These are phyloP conservation scores for Colletotrichum sojae DNA, from an alignment of 2,329 filamentous ascomycete genomes.

Conservation along the genomic window DNA sequence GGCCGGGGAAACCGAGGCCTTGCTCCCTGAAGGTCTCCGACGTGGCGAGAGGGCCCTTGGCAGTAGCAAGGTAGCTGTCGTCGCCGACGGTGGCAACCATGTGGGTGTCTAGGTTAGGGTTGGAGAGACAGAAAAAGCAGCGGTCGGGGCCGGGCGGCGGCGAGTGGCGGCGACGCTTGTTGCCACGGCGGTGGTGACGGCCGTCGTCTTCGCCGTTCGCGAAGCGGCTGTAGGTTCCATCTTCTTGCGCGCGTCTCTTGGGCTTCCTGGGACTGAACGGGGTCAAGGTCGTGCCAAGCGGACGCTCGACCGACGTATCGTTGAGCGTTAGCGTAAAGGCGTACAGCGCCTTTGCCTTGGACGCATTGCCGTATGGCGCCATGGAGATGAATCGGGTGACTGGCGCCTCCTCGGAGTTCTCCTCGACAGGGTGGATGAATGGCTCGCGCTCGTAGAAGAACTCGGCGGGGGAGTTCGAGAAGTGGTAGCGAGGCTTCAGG, in stretches of 20 bases:
- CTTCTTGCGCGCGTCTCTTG: conserved; percentile 71
- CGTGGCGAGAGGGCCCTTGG: conserved; percentile 89
- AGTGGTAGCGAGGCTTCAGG: conserved; percentile 93
- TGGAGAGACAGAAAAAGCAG: conserved; percentile 97
- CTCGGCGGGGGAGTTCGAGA: conserved; percentile 75
- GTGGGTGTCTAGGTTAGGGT: conserved; percentile 85
- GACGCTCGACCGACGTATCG: conserved; percentile 72
- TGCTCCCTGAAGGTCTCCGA: conserved; percentile 74
- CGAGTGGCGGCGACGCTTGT: conserved; percentile 62
- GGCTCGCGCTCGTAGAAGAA: conserved; percentile 93
- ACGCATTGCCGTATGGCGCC: conserved; percentile 80
- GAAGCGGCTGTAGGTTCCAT: conserved; percentile 69
- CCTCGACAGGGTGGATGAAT: conserved; percentile 78
- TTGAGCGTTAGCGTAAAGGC: conserved; percentile 80
- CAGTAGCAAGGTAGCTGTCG: conserved; percentile 89
- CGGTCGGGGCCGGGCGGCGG: conserved; percentile 80
- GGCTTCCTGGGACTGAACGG: conserved; percentile 72
- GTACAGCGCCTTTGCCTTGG: conserved; percentile 86
- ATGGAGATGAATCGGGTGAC: conserved; percentile 94
- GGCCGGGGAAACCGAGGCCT: conserved; percentile 81
- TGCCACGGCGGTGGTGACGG: conserved; percentile 52
- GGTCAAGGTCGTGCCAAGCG: conserved; percentile 80
- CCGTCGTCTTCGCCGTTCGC: conserved; percentile 60
- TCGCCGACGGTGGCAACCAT: conserved; percentile 92
- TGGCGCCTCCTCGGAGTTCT: conserved; percentile 64